Percentiles rank a stretch among this genome's conserved stretches.
These are phyloP conservation scores for Puya raimondii DNA, from an alignment of 176 grass and related monocot species.

Conservation along the genomic window DNA sequence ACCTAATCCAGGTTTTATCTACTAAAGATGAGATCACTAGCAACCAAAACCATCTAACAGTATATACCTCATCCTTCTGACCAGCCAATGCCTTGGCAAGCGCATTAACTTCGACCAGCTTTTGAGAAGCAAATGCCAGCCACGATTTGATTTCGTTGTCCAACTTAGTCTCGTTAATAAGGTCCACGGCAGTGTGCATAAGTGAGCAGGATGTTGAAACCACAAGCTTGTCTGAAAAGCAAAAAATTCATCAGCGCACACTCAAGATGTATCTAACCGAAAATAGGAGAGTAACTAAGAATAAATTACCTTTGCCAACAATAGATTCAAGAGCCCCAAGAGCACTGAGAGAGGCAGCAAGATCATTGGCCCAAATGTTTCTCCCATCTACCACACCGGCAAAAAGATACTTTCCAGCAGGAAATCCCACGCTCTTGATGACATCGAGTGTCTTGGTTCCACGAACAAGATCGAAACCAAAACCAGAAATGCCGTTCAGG, in stretches of 20 bases:
- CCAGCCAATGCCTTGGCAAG: constrained; percentile 81
- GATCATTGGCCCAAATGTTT: constrained; percentile 95
- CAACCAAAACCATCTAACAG: not conserved
- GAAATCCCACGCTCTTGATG: constrained; percentile 57
- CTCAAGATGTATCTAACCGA: not conserved
- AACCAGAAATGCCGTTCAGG: constrained; percentile 63
- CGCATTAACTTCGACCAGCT: constrained; percentile 83
- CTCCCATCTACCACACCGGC: constrained; percentile 93
- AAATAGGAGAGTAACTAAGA: not conserved
- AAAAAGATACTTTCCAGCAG: constrained; percentile 82
- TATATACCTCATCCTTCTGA: constrained; percentile 77
- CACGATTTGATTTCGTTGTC: constrained; percentile 84
- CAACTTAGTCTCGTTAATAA: constrained; percentile 90
- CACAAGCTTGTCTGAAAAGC: constrained; percentile 66
- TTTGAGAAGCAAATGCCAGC: constrained; percentile 88
- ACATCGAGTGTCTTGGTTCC: constrained; percentile 75
- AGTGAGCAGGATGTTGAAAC: constrained; percentile 92
- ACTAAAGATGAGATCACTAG: not conserved
- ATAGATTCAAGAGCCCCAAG: constrained; percentile 64
- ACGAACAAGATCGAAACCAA: constrained; percentile 83
- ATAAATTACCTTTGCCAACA: constrained; percentile 73
- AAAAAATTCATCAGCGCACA: constrained; percentile 21
- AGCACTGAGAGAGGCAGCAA: constrained; percentile 61
- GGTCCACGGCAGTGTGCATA: constrained; percentile 87
- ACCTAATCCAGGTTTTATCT: not conserved